Evolutionary conservation across 176 grass and related monocot species (phyloP).

Genomic region (Oryza brachyantha): DNA sequence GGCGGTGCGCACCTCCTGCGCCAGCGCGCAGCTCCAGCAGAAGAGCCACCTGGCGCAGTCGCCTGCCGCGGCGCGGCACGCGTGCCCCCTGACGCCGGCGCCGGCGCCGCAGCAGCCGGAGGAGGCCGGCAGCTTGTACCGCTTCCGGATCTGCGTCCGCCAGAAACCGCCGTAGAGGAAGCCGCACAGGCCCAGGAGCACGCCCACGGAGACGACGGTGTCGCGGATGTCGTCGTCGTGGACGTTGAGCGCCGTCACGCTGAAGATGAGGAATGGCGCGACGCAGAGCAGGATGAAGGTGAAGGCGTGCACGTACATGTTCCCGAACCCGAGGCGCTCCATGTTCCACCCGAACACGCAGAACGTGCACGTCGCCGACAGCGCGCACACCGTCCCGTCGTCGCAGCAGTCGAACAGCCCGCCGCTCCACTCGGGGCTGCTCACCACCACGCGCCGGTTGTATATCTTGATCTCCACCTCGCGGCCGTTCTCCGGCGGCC

Average conservation of each 20-base stretch:
- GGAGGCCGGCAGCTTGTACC: conserved; percentile 66
- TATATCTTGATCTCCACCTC: conserved; percentile 51
- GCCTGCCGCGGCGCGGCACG: conserved; percentile 27
- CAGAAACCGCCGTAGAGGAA: conserved; percentile 87
- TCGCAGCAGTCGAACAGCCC: conserved; percentile 86
- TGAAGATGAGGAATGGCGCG: conserved; percentile 80
- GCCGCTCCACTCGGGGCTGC: conserved; percentile 84
- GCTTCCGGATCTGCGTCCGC: conserved; percentile 86
- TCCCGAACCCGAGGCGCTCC: conserved; percentile 96
- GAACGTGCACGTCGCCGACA: conserved; percentile 70
- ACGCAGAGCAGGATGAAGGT: conserved; percentile 69
- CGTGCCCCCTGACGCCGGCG: background rate
- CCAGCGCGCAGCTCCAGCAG: conserved; percentile 83
- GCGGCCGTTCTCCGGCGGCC: background rate
- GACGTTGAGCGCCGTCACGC: conserved; percentile 64
- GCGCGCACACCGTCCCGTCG: conserved; percentile 60
- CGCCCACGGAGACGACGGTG: conserved; percentile 48
- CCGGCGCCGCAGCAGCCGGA: background rate
- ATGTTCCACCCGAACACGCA: conserved; percentile 98
- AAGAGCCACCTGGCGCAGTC: conserved; percentile 86
- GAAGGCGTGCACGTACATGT: conserved; percentile 94
- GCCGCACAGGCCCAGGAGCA: conserved; percentile 58
- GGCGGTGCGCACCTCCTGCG: conserved; percentile 88
- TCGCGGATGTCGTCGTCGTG: conserved; percentile 47
- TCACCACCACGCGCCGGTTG: conserved; percentile 68